These are phyloP conservation scores for Apophysomyces elegans DNA, from an alignment of 371 early-diverging fungal genomes.

Conservation along the genomic window DNA sequence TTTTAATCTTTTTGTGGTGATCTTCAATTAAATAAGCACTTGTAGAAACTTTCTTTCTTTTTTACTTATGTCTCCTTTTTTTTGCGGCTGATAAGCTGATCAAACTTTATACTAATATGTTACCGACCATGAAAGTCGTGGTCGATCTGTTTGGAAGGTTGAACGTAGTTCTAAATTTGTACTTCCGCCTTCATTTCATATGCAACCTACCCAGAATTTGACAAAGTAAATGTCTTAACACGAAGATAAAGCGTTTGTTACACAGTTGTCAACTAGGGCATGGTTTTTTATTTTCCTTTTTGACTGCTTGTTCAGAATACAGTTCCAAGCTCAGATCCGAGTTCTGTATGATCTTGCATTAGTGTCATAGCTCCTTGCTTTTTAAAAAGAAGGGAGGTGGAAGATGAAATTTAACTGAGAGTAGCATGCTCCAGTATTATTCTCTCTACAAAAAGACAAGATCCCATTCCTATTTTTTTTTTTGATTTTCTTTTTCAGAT, in stretches of 20 bases:
- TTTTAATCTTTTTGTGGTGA: background rate
- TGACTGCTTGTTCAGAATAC: background rate
- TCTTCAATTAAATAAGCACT: background rate
- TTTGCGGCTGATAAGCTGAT: background rate
- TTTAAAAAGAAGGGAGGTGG: background rate
- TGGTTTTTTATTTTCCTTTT: background rate
- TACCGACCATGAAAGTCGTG: background rate
- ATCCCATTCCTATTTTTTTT: no score
- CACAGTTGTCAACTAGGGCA: slow-evolving; percentile 5
- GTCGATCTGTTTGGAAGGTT: slow-evolving; percentile 1
- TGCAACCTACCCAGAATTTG: slow-evolving; percentile 3
- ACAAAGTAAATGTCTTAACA: background rate
- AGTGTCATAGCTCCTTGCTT: slow-evolving; percentile 1
- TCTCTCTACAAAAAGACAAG: background rate
- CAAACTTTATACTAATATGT: background rate
- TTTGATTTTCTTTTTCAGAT: background rate
- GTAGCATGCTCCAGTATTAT: background rate
- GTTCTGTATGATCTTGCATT: slow-evolving; percentile 7
- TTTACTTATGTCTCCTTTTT: background rate
- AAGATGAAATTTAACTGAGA: background rate
- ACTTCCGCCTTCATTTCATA: background rate
- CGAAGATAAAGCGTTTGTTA: slow-evolving; percentile 4
- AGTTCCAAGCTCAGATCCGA: slow-evolving; percentile 10
- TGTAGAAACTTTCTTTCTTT: background rate
- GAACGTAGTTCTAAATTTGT: background rate